Percentiles rank a stretch among this genome's conserved stretches.
phyloP scores from a whole-genome alignment of 2,329 filamentous ascomycete species.

The Immersiporthe knoxdaviesiana region DNA sequence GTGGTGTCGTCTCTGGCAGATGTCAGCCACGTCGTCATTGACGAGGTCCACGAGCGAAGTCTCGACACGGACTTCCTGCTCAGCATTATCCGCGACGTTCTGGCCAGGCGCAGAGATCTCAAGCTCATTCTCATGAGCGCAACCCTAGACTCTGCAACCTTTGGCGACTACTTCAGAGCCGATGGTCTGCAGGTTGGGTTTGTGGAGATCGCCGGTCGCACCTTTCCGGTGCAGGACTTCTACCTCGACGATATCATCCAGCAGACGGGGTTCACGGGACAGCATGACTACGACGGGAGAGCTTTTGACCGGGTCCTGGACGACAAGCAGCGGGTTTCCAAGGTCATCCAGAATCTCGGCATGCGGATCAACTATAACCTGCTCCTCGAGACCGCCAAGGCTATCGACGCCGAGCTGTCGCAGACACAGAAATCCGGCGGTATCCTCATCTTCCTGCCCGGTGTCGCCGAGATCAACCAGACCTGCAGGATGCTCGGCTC shows the following conservation, averaged over 20 bases:
- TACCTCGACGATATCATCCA: conserved; percentile 87
- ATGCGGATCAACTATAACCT: conserved; percentile 91
- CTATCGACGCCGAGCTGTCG: conserved; percentile 77
- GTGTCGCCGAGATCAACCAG: conserved; percentile 87
- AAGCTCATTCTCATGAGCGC: conserved; percentile 96
- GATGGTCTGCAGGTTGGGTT: conserved; percentile 71
- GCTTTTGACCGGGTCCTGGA: conserved; percentile 50
- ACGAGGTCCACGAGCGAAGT: conserved; percentile 95
- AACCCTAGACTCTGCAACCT: conserved; percentile 85
- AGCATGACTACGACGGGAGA: conserved; percentile 48
- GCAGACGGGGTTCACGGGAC: conserved; percentile 70
- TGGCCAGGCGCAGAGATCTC: conserved; percentile 74
- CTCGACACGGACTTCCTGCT: conserved; percentile 94
- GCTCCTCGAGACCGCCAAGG: conserved; percentile 75
- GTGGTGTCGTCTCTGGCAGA: conserved; percentile 81
- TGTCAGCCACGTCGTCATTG: conserved; percentile 92
- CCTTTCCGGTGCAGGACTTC: conserved; percentile 85
- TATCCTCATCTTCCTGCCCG: conserved; percentile 94
- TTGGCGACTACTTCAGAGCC: conserved; percentile 79
- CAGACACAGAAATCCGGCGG: conserved; percentile 72
- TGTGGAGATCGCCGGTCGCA: conserved; percentile 86
- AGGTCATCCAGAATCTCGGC: conserved; percentile 72
- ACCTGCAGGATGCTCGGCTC: conserved; percentile 70
- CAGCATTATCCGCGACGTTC: conserved; percentile 81
- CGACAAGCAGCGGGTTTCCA: conserved; percentile 53